Base-by-base conservation (phyloP, 495 filamentous ascomycete genomes). In the Letharia columbiana region DNA sequence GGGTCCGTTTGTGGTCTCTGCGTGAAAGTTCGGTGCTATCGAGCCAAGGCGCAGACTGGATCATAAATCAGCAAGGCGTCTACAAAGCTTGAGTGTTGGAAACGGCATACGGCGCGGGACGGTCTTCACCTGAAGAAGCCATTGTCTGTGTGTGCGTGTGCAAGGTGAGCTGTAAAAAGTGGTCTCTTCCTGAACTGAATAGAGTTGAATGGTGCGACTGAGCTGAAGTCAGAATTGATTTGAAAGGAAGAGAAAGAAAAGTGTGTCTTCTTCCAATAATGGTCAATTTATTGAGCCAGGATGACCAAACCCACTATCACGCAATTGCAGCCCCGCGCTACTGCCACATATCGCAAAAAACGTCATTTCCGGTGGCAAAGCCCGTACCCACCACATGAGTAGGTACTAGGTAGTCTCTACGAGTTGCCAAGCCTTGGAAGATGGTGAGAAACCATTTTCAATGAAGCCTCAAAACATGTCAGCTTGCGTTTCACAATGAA, bases 21-120 rank as follows among this genome's bases (percentile, higher is more conserved):
- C 89, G 74, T 94, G 76, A 84, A 98, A 98, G 84, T 96, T 89
- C 70, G 93, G 93, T 76, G 93, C 93, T 75, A 83, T 84, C 73
- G 84, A 87, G 77, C 93, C 93, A 73, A 98, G 86, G 73, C 93
- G 94, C 78, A 98, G 87, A 70, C 89, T 84, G 69, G 57, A 23
- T 40, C n/a, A 33, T 60, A 23, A 40, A 58, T 70, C 28, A 68
- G 60, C 35, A 45, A 28, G 13, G 8, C 35, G n/a, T 42, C n/a
- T 45, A 17, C 28, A 39, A 5, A 20, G 3, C 1, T 28, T 44
- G 8, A 45, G 0, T 23, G 23, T 31, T 31, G 28, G 20, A 61
- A 54, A 7, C 6, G 49, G 44, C 70, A 60, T 66, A 73, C 71
- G 71, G 71, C 33, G 61, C 63, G 44, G 71, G 68, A 62, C 71